Evolutionary conservation across 768 basidiomycete species (phyloP), one percentile per base, ranked within the genome.

Genomic region (Amanita pallidorosea): DNA sequence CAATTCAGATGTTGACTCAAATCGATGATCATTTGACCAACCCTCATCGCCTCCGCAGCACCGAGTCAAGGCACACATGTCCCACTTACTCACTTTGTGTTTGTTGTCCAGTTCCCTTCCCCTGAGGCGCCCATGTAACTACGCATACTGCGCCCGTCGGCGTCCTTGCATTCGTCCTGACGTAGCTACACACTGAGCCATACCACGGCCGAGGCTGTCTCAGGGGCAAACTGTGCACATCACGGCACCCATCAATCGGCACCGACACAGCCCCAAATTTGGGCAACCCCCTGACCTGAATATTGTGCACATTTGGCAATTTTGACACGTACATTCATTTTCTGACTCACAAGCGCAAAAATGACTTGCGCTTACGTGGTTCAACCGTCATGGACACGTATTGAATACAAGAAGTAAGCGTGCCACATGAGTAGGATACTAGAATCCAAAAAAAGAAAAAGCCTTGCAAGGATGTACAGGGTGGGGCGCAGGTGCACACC

Each of bases 11-110:
- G n/a, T 45, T 45, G 44, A 45, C 27, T 45, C 44, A 18, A n/a
- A 45, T 7, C 4, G 17, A 17, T 17, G 23, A 23, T 48, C 35
- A 48, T 20, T 41, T 33, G 18, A 31, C 27, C 22, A 9, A n/a
- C 15, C 18, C 37, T 18, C 49, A 49, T 29, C 49, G 49, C 49
- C 49, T 49, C 49, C 49, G 49, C 40, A 49, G 38, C 37, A 18
- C 23, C 33, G 33, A 18, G 15, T 47, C 46, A 23, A 20, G 7
- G 9, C 4, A 20, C 13, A 11, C n/a, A n/a, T n/a, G n/a, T n/a
- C n/a, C n/a, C n/a, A n/a, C n/a, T n/a, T n/a, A n/a, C n/a, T n/a
- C n/a, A n/a, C n/a, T 36, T 35, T 47, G 22, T 5, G 5, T 36
- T 22, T 47, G 46, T 47, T 47, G 17, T 44, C 23, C 42, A n/a